Conservation (phyloP, 345 rosid species). For the Cardamine resedifolia region DNA sequence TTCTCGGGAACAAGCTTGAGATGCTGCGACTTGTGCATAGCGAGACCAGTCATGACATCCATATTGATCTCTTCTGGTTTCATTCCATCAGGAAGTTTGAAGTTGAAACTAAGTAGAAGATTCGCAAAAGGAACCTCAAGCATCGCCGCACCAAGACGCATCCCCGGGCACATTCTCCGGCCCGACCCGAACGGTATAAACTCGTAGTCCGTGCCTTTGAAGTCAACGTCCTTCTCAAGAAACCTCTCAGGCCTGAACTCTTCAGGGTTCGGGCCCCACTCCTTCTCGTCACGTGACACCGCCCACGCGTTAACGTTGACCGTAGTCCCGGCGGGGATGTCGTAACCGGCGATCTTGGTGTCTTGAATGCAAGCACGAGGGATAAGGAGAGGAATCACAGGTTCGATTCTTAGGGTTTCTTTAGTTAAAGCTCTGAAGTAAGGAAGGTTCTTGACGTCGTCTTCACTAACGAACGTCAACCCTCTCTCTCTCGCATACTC, state of each 20-base stretch:
- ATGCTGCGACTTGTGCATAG: slow-evolving; percentile 42
- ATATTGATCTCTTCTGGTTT: slow-evolving; percentile 37
- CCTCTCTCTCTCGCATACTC: slow-evolving; percentile 4
- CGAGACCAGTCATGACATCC: slow-evolving; percentile 35
- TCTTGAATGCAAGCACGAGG: slow-evolving; percentile 36
- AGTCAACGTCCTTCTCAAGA: slow-evolving; percentile 36
- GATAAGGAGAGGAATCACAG: slow-evolving; percentile 33
- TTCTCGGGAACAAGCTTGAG: slow-evolving; percentile 37
- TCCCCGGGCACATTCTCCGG: slow-evolving; percentile 43
- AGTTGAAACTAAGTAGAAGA: slow-evolving; percentile 33
- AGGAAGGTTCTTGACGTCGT: slow-evolving; percentile 37
- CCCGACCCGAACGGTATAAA: slow-evolving; percentile 46
- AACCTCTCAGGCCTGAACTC: slow-evolving; percentile 45
- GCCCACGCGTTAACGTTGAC: slow-evolving; percentile 42
- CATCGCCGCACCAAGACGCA: slow-evolving; percentile 40
- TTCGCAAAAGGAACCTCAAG: slow-evolving; percentile 41
- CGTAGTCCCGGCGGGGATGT: slow-evolving; percentile 33
- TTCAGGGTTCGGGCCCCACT: slow-evolving; percentile 41
- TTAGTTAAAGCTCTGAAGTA: slow-evolving; percentile 40
- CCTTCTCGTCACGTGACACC: slow-evolving; percentile 35
- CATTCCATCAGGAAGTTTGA: slow-evolving; percentile 36
- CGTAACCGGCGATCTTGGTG: slow-evolving; percentile 35
- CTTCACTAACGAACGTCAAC: slow-evolving; percentile 29
- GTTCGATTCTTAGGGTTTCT: slow-evolving; percentile 42
- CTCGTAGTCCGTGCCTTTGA: slow-evolving; percentile 43